These are phyloP conservation scores for Coemansia sp. DNA, from an alignment of 192 early-diverging fungal genomes.

Conservation along the genomic window DNA sequence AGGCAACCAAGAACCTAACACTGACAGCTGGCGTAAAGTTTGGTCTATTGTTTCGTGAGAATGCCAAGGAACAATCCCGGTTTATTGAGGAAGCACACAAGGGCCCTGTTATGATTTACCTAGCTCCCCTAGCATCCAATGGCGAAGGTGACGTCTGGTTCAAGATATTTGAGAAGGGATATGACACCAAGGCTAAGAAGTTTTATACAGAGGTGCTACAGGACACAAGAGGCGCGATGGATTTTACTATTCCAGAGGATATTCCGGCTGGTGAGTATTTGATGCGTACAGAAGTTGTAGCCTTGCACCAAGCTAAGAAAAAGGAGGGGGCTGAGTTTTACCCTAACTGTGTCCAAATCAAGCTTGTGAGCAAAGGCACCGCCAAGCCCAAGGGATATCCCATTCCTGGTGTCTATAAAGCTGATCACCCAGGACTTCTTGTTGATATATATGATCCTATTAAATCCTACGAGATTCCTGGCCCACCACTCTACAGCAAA, in stretches of 20 bases:
- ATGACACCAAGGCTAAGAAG: neutral
- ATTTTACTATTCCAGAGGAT: slow-evolving; percentile 19
- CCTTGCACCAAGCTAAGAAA: slow-evolving; percentile 14
- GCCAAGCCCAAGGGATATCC: neutral
- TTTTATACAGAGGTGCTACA: slow-evolving; percentile 18
- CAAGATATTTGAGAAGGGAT: slow-evolving; percentile 19
- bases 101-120: slow-evolving; percentile 16
- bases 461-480: neutral
- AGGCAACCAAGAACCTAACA: neutral
- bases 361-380: neutral
- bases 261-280: slow-evolving; percentile 26
- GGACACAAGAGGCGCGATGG: slow-evolving; percentile 1
- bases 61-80: neutral
- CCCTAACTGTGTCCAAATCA: slow-evolving; percentile 25
- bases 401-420: slow-evolving; percentile 24
- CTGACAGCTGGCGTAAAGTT: neutral
- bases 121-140: slow-evolving; percentile 4
- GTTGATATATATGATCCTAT: neutral
- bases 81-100: slow-evolving; percentile 12
- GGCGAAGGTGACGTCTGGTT: slow-evolving; percentile 12
- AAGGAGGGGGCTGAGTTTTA: slow-evolving; percentile 20
- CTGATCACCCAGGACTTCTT: slow-evolving; percentile 14
- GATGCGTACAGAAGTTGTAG: slow-evolving; percentile 22
- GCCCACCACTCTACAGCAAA: neutral
- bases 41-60: neutral